Evolutionary conservation across 2,329 filamentous ascomycete genomes (phyloP), one percentile per base, ranked within the genome.

Genomic region (Pseudogymnoascus sp.): DNA sequence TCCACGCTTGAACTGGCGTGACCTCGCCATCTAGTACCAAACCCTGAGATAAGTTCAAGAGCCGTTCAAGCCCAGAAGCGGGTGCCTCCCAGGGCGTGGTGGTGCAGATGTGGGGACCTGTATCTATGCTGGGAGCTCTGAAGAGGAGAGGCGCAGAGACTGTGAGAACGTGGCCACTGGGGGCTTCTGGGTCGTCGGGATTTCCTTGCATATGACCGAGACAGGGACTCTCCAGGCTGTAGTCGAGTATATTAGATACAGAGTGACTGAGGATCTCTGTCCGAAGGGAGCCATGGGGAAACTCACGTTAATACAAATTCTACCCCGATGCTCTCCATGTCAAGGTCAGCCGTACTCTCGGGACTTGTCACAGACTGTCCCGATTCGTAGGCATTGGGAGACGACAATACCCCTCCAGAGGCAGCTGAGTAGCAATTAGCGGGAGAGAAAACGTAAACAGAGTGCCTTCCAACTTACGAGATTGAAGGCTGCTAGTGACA

Each of bases 1-100:
- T 69, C 76, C 76, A 78, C 1, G 74, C 75, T 62, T 78, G 75
- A 7, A 76, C 70, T 0, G 76, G 76, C 3, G 76, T 78, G 59
- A 78, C 68, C 63, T 77, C 76, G 8, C 71, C 73, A 0, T 72
- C 78, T 4, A 61, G 44, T 34, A 64, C 64, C 3, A 74, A 56
- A 1, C 68, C 67, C 1, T 67, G 59, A 1, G 73, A 69, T 1
- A 73, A 68, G 1, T 36, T 64, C 16, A 73, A 62, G 2, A 74
- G 37, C 4, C 67, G 66, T 3, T 70, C 64, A 4, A 74, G 67
- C 3, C 73, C 66, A 0, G 60, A 59, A 0, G 60, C 53, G 0
- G 73, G 70, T 1, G 69, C 46, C 1, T 66, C 53, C 1, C 67
- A 59, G 4, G 60, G 60, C 8, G 64, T 16, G 1, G 66, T 42